phyloP scores from a whole-genome alignment of 2,329 filamentous ascomycete genomes.

The Arthrobotrys sphaeroides region DNA sequence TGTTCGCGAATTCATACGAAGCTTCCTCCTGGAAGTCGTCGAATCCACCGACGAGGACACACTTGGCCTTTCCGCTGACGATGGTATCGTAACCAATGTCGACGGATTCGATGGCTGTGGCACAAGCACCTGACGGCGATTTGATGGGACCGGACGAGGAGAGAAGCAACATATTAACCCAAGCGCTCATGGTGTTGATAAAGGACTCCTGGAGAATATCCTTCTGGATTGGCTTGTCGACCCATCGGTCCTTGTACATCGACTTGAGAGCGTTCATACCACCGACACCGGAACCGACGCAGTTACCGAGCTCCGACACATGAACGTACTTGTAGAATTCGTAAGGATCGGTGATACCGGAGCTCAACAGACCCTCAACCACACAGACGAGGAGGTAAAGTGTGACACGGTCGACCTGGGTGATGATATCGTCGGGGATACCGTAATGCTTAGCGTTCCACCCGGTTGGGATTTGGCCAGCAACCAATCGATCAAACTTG shows the following conservation, averaged over 20 bases:
- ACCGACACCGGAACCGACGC: constrained; percentile 97
- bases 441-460: constrained; percentile 98
- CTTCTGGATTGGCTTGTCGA: constrained; percentile 97
- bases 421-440: constrained; percentile 96
- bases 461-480: constrained; percentile 94
- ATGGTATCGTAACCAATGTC: constrained; percentile 99
- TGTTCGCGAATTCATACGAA: constrained; percentile 99
- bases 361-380: constrained; percentile 86
- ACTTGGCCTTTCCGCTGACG: constrained; percentile 94
- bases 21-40: constrained; percentile 99
- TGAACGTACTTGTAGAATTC: constrained; percentile 99
- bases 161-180: constrained; percentile 98
- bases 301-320: constrained; percentile 97
- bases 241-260: constrained; percentile 98
- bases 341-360: constrained; percentile 97
- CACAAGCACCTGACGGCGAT: constrained; percentile 96
- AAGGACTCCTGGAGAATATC: constrained; percentile 99
- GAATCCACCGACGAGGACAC: constrained; percentile 98
- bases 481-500: constrained; percentile 94
- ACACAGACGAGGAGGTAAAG: constrained; percentile 94
- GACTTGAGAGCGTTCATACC: constrained; percentile 89
- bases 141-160: constrained; percentile 98
- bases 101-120: constrained; percentile 94
- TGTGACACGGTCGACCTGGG: constrained; percentile 95
- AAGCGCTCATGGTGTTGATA: constrained; percentile 99